Conservation (phyloP, 2,329 filamentous ascomycete species). For the Penicillium capsulatum region DNA sequence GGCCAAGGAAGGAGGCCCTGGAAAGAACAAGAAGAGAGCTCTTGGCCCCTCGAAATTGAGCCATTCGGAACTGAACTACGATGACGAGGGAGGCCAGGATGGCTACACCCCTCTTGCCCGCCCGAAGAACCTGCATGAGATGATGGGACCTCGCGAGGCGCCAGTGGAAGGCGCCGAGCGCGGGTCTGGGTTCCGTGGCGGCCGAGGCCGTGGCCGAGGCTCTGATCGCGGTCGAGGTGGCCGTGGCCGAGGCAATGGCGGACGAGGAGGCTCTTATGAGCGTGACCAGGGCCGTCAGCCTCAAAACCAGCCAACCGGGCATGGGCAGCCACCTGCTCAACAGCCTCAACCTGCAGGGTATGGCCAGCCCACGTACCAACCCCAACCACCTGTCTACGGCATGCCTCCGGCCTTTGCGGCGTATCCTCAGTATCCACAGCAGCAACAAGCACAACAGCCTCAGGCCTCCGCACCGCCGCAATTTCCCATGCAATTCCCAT, state of each 20-base stretch:
- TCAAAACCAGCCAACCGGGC: slow-evolving; percentile 28
- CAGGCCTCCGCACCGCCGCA: slow-evolving; percentile 27
- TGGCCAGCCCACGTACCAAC: slow-evolving; percentile 23
- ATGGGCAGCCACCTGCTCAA: slow-evolving; percentile 14
- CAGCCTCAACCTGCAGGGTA: slow-evolving; percentile 24
- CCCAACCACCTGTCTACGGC: slow-evolving; percentile 24
- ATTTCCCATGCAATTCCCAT: slow-evolving; percentile 40
- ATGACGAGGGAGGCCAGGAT: slow-evolving; percentile 54
- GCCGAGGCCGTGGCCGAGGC: slow-evolving; percentile 46
- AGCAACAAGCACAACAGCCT: slow-evolving; percentile 25
- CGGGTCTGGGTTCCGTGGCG: slow-evolving; percentile 42
- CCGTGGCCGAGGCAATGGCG: slow-evolving; percentile 32
- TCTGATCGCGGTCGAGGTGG: slow-evolving; percentile 38
- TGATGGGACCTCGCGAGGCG: slow-evolving; percentile 42
- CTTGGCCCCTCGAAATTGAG: slow-evolving; percentile 39
- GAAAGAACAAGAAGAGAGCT: slow-evolving; percentile 34
- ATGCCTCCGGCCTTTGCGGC: slow-evolving; percentile 29
- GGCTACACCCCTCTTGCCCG: slow-evolving; percentile 66
- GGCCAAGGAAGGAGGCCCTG: slow-evolving; percentile 38
- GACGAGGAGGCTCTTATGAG: slow-evolving; percentile 29
- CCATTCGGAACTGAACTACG: slow-evolving; percentile 57
- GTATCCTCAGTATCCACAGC: slow-evolving; percentile 33
- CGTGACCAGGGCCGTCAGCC: slow-evolving; percentile 28
- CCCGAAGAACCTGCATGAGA: slow-evolving; percentile 58
- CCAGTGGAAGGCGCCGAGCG: slow-evolving; percentile 35